Base-by-base conservation (phyloP, 2,329 filamentous ascomycete species). In the Fusarium nanum region DNA sequence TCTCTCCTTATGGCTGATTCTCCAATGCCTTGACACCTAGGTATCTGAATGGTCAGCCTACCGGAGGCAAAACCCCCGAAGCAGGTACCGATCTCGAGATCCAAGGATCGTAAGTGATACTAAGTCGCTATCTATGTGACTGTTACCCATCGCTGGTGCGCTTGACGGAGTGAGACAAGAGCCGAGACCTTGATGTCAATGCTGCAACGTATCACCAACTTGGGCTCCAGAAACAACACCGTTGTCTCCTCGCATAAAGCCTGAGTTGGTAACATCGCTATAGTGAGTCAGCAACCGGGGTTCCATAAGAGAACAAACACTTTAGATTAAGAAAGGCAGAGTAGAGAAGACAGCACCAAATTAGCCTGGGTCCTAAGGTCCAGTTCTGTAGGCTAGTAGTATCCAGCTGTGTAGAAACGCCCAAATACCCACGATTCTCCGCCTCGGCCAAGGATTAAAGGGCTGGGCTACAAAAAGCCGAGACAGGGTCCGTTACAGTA, bases 1-100 rank as follows among this genome's bases (percentile, higher is more conserved):
- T n/a, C 18, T 18, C 3, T 37, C 10, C 18, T 5, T 5, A 9
- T 37, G 6, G 9, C 3, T n/a, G 34, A 7, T 2, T 37, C 10
- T 37, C 18, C 10, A 11, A 37, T n/a, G 10, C 18, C 10, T 37
- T n/a, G 10, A 12, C 9, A n/a, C 9, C 11, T n/a, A 3, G 18
- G 34, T 30, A 18, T 13, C 14, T 12, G 3, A 7, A n/a, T 13
- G 7, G 32, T 18, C 25, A 7, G 25, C 25, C 53, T 41, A 13
- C 23, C 20, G 45, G 56, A 46, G 60, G 52, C 46, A 57, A 58
- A 62, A 44, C 37, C 49, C 37, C 58, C 44, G 32, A 55, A 42
- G 47, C 42, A 56, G 47, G 50, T 28, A 13, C 23, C 22, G 22
- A 23, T 55, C 50, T 66, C n/a, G 30, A 13, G 14, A 56, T 49